These are phyloP conservation scores for Quercus gilva DNA, from an alignment of 306 rosid species.

Conservation along the genomic window DNA sequence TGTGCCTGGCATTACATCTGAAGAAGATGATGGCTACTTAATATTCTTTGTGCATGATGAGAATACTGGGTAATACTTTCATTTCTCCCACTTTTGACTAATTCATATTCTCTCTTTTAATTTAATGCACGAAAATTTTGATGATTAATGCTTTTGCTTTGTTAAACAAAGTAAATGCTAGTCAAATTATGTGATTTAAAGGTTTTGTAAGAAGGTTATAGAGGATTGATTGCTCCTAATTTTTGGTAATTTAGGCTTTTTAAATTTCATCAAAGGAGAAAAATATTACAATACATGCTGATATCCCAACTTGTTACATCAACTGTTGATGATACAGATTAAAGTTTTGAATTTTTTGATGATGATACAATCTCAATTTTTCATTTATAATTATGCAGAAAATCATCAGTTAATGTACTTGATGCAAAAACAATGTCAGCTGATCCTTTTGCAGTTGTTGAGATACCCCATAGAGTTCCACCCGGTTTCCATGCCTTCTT, in stretches of 20 bases:
- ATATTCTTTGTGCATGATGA: slow-evolving; percentile 79
- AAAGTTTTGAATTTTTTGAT: neutral
- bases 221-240: neutral
- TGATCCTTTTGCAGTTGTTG: slow-evolving; percentile 84
- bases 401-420: slow-evolving; percentile 64
- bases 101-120: neutral
- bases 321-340: neutral
- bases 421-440: slow-evolving; percentile 92
- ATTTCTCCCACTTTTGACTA: neutral
- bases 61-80: slow-evolving; percentile 54
- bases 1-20: slow-evolving; percentile 56
- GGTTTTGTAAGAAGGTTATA: neutral
- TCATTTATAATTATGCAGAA: slow-evolving; percentile 46
- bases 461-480: slow-evolving; percentile 86
- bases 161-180: neutral
- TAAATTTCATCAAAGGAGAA: neutral
- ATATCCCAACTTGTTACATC: too few species aligned
- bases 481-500: slow-evolving; percentile 91
- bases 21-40: slow-evolving; percentile 94
- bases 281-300: too few species aligned
- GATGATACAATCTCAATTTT: slow-evolving; percentile 4
- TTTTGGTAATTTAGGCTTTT: neutral
- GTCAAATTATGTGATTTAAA: neutral
- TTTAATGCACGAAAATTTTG: neutral
- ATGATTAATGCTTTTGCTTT: neutral